Conservation (phyloP, 345 rosid genomes). For the Eucalyptus victrix region DNA sequence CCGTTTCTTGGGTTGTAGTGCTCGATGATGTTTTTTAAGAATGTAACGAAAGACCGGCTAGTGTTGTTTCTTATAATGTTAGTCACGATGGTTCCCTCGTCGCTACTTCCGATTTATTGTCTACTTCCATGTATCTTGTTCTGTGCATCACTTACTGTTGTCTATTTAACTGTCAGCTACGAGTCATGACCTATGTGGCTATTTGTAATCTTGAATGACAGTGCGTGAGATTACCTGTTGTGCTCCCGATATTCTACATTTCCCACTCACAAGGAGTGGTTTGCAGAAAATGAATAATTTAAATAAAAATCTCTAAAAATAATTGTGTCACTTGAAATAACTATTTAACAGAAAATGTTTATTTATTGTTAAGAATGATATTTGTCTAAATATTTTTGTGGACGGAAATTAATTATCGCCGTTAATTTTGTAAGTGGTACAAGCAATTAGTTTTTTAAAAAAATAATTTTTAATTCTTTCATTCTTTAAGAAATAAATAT, state of each 20-base stretch:
- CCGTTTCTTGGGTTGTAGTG: conserved; percentile 56
- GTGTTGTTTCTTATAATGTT: background rate
- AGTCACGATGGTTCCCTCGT: background rate
- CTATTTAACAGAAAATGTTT: background rate
- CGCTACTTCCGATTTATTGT: background rate
- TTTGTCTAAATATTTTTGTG: background rate
- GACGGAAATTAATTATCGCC: background rate
- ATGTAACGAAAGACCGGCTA: background rate
- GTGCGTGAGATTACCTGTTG: background rate
- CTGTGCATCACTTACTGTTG: background rate
- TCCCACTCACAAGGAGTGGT: background rate
- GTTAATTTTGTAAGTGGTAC: background rate
- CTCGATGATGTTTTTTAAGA: background rate
- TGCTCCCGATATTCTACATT: background rate
- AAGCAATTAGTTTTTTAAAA: background rate
- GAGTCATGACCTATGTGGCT: background rate
- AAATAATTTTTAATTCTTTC: background rate
- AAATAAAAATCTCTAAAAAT: background rate
- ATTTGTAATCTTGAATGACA: background rate
- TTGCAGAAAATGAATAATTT: background rate
- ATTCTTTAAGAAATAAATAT: background rate
- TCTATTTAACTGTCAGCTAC: background rate
- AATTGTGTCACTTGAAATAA: background rate
- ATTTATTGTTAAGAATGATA: background rate
- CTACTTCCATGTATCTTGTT: background rate